Evolutionary conservation across 2,329 filamentous ascomycete genomes (phyloP), one percentile per base, ranked within the genome.

Genomic region (Pseudogymnoascus sp.): DNA sequence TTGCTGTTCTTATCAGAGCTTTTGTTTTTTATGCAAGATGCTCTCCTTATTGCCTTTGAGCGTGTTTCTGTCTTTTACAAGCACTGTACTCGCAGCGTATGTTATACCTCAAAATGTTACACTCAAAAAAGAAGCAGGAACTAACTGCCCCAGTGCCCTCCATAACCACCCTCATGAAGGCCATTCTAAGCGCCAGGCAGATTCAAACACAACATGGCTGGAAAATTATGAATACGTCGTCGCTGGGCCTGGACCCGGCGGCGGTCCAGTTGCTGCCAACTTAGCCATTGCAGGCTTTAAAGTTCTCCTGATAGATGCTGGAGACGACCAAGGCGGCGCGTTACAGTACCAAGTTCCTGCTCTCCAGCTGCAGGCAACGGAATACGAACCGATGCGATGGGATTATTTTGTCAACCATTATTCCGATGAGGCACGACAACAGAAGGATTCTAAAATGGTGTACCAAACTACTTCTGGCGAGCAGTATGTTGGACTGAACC

Each of bases 351-450:
- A 76, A 18, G 76, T 83, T 3, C 82, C 82, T 23, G 79, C 77
- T 3, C 75, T 80, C 63, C 75, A 77, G 60, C 74, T 75, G n/a
- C 73, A 75, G 43, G 76, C 76, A 7, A 79, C 77, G 18, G 76
- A 82, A 67, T 77, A 82, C 65, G 70, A 72, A 35, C 74, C 74
- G 11, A 75, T 80, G 70, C 71, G 74, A 63, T 83, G 81, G 81
- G 79, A 82, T 71, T 83, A 80, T 70, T 83, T 77, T 64, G 79
- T 83, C 63, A 76, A 77, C 58, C 81, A 83, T 68, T 83, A 81
- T 68, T 71, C 75, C 5, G 75, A 82, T 64, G 69, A 78, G 62
- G 69, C 70, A 8, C 74, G 77, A 28, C 77, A 80, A 65, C 71
- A 76, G 62, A 70, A 73, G 37, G 79, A 83, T 67, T 77, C 74